Conservation (phyloP, 2,329 filamentous ascomycete species). For the Penicillium sp. region DNA sequence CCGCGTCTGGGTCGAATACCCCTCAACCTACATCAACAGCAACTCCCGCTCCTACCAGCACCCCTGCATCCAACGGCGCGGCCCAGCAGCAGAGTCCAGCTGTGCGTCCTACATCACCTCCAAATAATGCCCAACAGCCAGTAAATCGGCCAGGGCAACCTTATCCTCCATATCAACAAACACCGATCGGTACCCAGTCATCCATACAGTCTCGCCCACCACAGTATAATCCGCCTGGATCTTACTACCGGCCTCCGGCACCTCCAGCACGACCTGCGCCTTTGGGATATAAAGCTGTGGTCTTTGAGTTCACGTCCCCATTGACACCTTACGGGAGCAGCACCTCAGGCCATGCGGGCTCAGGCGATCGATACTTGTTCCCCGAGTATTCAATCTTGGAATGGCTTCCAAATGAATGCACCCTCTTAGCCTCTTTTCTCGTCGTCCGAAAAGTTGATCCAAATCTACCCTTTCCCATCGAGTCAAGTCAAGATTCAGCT, state of each 20-base stretch:
- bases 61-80: constrained; percentile 9
- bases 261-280: constrained; percentile 33
- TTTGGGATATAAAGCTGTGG: constrained; percentile 42
- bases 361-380: constrained; percentile 46
- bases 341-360: constrained; percentile 38
- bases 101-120: constrained; percentile 21
- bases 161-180: constrained; percentile 29
- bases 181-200: constrained; percentile 29
- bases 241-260: constrained; percentile 30
- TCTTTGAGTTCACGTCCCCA: constrained; percentile 45
- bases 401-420: constrained; percentile 42
- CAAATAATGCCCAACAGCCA: constrained; percentile 17
- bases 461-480: constrained; percentile 36
- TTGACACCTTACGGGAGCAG: constrained; percentile 40
- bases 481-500: constrained; percentile 27
- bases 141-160: constrained; percentile 26
- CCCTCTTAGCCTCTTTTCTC: constrained; percentile 46
- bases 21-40: constrained; percentile 7
- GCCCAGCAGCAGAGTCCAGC: constrained; percentile 22
- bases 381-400: constrained; percentile 47
- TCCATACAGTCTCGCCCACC: constrained; percentile 36
- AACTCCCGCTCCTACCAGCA: neutral
- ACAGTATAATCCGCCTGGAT: constrained; percentile 30
- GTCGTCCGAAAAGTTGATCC: constrained; percentile 41
- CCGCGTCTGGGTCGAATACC: constrained; percentile 3